Evolutionary conservation across 2,329 filamentous ascomycete genomes (phyloP).

Genomic region (Didymella pinodella): DNA sequence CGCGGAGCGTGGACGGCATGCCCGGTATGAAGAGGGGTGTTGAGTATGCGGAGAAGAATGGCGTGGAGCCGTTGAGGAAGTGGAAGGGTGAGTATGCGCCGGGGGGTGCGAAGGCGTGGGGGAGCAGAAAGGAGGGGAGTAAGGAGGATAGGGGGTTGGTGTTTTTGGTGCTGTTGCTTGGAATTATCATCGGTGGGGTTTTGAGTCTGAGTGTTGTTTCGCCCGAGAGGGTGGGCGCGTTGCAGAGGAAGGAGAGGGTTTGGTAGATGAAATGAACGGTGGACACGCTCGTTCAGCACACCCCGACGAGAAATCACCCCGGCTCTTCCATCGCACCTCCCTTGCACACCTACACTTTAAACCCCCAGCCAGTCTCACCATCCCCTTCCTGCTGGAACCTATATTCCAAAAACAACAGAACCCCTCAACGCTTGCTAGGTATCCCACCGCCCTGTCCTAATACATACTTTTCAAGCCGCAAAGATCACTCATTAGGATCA

Average conservation of each 20-base stretch:
- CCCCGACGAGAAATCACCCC: too few species aligned
- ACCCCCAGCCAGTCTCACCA: too few species aligned
- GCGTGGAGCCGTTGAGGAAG: conserved; percentile 54
- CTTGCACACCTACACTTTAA: too few species aligned
- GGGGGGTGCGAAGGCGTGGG: conserved; percentile 21
- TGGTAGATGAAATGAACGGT: conserved; percentile 8
- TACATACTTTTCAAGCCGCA: too few species aligned
- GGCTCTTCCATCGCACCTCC: too few species aligned
- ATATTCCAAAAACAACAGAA: too few species aligned
- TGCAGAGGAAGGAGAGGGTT: conserved; percentile 35
- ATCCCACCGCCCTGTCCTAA: too few species aligned
- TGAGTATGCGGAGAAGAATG: conserved; percentile 47
- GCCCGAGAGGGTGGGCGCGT: conserved; percentile 32
- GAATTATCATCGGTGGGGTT: conserved; percentile 42
- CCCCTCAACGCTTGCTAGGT: too few species aligned
- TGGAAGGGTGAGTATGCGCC: conserved; percentile 51
- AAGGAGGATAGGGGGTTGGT: conserved; percentile 27
- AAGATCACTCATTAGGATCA: too few species aligned
- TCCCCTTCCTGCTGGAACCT: too few species aligned
- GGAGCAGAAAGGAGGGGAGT: not conserved
- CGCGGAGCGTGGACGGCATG: conserved; percentile 55
- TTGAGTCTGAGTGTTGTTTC: conserved; percentile 35
- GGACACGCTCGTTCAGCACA: too few species aligned
- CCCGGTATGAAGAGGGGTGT: conserved; percentile 54
- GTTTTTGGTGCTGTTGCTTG: conserved; percentile 39